Conservation (phyloP, 495 filamentous ascomycete species). For the Geopyxis carbonaria region DNA sequence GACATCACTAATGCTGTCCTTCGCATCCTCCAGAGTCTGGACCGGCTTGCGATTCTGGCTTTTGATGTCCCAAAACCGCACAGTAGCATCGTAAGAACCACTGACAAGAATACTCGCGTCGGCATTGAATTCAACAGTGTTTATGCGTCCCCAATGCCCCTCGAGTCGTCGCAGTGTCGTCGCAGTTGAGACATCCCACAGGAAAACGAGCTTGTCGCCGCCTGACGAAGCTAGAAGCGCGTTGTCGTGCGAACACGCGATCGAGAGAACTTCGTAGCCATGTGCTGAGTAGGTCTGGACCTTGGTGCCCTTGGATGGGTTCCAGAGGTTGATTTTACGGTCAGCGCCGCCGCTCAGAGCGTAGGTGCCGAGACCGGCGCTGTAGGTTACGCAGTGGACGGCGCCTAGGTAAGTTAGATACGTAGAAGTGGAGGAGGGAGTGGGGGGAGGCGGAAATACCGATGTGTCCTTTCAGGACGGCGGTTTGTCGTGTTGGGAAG, state of each 20-base stretch:
- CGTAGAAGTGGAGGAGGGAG: conserved; percentile 1
- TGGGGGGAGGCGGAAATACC: conserved; percentile 6
- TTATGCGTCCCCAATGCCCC: conserved; percentile 56
- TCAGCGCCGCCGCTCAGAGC: conserved; percentile 14
- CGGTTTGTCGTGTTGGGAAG: conserved; percentile 18
- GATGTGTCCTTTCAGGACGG: conserved; percentile 16
- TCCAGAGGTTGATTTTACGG: conserved; percentile 22
- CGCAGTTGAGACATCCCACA: conserved; percentile 81
- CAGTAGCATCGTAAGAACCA: conserved; percentile 66
- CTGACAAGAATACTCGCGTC: conserved; percentile 52
- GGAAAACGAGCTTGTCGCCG: conserved; percentile 74
- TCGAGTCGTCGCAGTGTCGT: conserved; percentile 55
- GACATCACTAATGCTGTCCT: conserved; percentile 54
- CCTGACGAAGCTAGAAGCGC: conserved; percentile 62
- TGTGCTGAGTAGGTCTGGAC: conserved; percentile 81
- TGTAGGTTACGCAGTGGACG: conserved; percentile 58
- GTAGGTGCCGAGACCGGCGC: conserved; percentile 49
- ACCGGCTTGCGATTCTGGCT: conserved; percentile 48
- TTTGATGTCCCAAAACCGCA: conserved; percentile 71
- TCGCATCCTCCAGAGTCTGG: conserved; percentile 60
- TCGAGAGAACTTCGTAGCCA: conserved; percentile 72
- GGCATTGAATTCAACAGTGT: conserved; percentile 55
- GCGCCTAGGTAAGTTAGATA: conserved; percentile 34
- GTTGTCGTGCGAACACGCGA: conserved; percentile 62
- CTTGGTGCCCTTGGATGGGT: conserved; percentile 31